Base-by-base conservation (phyloP, 176 grass and related monocot species). In the Chloris gayana region DNA sequence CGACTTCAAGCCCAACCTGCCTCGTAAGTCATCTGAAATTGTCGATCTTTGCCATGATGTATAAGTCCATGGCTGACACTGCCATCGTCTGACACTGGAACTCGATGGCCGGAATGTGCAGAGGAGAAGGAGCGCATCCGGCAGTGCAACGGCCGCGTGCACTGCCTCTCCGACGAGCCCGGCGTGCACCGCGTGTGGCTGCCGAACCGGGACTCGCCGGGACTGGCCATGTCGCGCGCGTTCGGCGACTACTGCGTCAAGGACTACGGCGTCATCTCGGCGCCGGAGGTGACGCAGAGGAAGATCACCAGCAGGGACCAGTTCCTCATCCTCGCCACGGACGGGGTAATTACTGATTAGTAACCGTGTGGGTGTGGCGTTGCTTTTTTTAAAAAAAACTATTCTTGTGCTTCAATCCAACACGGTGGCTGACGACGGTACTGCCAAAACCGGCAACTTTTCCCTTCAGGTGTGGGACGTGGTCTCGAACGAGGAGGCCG, bases 161-260 rank as follows among this genome's bases (percentile, higher is more conserved):
- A 54, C 26, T 90, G 76, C 79, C 82, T 90, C 72, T 50, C 32
- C 5, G 97, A 99, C 84, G 97, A 99, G 74, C 97, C 97, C 0
- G 91, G 93, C 11, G 72, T 99, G 75, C 80, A 96, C 83, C 87
- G 97, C 31, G 68, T 99, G 5, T 99, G 93, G 93, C 60, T 82
- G 25, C 93, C 93, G 4, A 67, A 74, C n/a, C 68, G 77, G 77
- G 97, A 96, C 45, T 73, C 82, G 42, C 93, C 93, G 3, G 97
- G 97, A 9, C 73, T 99, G 19, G 97, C 97, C 38, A 99, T 99
- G 97, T 99, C 97, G 26, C 87, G 97, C 17, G 97, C 97, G 3
- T 99, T 99, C 63, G 97, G 91, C 27, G 93, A 99, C 78, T 91
- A 93, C 63, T 90, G 87, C 67, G 37, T 96, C 75, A 99, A 99